Conservation (phyloP, 495 filamentous ascomycete genomes). For the Darksidea phi region DNA sequence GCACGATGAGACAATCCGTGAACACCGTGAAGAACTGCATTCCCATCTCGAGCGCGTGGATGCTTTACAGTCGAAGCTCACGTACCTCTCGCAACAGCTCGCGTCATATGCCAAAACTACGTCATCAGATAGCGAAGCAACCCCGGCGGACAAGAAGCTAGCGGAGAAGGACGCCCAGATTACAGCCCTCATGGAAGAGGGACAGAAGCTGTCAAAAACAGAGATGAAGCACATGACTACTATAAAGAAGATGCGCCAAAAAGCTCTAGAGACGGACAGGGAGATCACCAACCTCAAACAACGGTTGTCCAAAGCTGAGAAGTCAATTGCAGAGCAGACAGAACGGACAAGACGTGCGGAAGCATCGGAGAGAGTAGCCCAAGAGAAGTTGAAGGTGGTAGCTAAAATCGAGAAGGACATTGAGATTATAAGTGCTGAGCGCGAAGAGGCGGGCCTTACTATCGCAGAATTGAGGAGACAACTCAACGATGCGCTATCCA, state of each 20-base stretch:
- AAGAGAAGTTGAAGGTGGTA: slow-evolving; percentile 63
- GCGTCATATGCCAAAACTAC: slow-evolving; percentile 65
- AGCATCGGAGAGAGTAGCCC: slow-evolving; percentile 37
- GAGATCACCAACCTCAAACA: slow-evolving; percentile 58
- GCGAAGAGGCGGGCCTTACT: slow-evolving; percentile 61
- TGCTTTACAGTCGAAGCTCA: slow-evolving; percentile 83
- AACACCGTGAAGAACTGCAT: slow-evolving; percentile 76
- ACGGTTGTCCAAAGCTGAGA: slow-evolving; percentile 66
- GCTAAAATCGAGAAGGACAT: slow-evolving; percentile 69
- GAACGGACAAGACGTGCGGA: slow-evolving; percentile 63
- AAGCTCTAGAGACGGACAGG: slow-evolving; percentile 62
- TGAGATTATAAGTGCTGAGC: slow-evolving; percentile 62
- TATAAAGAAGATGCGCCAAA: slow-evolving; percentile 76
- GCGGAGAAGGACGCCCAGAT: slow-evolving; percentile 90
- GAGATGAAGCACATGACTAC: slow-evolving; percentile 79
- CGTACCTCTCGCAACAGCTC: slow-evolving; percentile 58
- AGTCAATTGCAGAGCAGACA: slow-evolving; percentile 56
- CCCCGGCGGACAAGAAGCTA: slow-evolving; percentile 67
- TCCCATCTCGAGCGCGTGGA: slow-evolving; percentile 87
- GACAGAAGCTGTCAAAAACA: slow-evolving; percentile 79
- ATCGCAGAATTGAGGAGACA: slow-evolving; percentile 70
- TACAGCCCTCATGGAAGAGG: slow-evolving; percentile 84
- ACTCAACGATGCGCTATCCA: slow-evolving; percentile 64
- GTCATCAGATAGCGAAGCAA: slow-evolving; percentile 65
- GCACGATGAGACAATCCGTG: slow-evolving; percentile 59